A percentile compares a stretch with the other conserved stretches of the same genome.
phyloP scores from a whole-genome alignment of 2,329 filamentous ascomycete species.

The Didymella glomerata region DNA sequence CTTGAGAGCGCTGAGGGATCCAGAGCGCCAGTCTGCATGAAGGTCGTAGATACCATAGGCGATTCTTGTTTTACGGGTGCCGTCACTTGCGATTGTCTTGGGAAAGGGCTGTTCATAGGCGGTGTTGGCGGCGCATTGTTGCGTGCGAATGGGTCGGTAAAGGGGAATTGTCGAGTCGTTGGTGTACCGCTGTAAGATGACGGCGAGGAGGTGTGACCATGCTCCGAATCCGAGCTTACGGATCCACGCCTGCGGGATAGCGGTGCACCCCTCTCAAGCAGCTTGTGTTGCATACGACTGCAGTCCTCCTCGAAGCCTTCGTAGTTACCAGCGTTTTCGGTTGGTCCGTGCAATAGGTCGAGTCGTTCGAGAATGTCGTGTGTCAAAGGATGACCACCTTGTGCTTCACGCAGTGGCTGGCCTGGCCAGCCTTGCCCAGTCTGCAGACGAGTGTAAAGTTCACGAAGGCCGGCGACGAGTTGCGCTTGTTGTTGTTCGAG shows the following conservation, averaged over 20 bases:
- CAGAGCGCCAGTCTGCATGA: conserved; percentile 41
- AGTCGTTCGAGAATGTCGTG: conserved; percentile 70
- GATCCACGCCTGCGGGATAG: conserved; percentile 63
- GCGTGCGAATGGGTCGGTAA: conserved; percentile 43
- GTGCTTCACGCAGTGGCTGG: conserved; percentile 59
- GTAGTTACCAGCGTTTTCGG: conserved; percentile 55
- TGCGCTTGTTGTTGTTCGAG: conserved; percentile 71
- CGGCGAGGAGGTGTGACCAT: conserved; percentile 54
- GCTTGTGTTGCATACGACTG: conserved; percentile 62
- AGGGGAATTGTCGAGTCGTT: conserved; percentile 44
- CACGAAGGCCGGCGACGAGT: conserved; percentile 67
- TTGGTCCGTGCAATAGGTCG: conserved; percentile 63
- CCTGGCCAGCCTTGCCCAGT: conserved; percentile 66
- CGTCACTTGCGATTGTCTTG: conserved; percentile 44
- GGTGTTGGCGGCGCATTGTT: conserved; percentile 50
- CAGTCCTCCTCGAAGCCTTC: conserved; percentile 68
- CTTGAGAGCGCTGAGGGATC: conserved; percentile 44
- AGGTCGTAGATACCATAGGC: conserved; percentile 41
- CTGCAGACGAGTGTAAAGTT: conserved; percentile 64
- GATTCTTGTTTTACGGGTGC: conserved; percentile 45
- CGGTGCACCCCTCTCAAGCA: conserved; percentile 62
- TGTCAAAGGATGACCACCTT: conserved; percentile 65
- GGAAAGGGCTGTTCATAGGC: conserved; percentile 51
- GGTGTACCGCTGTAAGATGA: conserved; percentile 52
- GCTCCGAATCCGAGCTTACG: conserved; percentile 66